Conservation (phyloP, 2,329 filamentous ascomycete genomes). For the Fusarium guadeloupense region DNA sequence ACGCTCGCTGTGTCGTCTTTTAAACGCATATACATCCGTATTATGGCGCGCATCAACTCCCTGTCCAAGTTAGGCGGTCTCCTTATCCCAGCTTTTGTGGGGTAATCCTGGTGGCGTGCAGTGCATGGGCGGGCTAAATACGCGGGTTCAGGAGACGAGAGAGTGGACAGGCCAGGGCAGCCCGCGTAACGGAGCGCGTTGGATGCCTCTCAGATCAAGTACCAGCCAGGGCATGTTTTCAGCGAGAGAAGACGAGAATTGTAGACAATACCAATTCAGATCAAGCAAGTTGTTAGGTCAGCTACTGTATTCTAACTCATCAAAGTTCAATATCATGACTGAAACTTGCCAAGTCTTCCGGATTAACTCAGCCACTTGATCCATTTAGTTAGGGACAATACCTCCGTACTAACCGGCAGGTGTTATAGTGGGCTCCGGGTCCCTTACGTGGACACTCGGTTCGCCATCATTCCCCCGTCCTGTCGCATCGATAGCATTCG, state of each 20-base stretch:
- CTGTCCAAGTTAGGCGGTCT: slow-evolving; percentile 31
- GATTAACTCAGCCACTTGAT: slow-evolving; percentile 34
- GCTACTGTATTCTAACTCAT: background rate
- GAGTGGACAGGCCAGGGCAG: background rate
- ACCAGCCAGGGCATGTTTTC: background rate
- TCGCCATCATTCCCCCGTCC: slow-evolving; percentile 31
- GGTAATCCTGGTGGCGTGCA: slow-evolving; percentile 37
- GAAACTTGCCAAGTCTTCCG: slow-evolving; percentile 29
- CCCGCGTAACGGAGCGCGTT: slow-evolving; percentile 24
- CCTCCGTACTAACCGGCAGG: slow-evolving; percentile 34
- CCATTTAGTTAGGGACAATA: slow-evolving; percentile 3
- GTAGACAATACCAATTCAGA: background rate
- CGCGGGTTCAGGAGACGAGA: slow-evolving; percentile 30
- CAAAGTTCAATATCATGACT: background rate
- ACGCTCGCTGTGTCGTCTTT: too few species aligned
- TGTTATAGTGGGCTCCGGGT: slow-evolving; percentile 34
- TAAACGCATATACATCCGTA: too few species aligned
- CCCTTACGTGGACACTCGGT: slow-evolving; percentile 44
- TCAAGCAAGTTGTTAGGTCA: too few species aligned
- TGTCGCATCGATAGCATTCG: slow-evolving; percentile 29
- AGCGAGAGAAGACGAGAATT: background rate
- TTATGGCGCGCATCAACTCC: slow-evolving; percentile 25
- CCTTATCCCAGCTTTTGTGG: slow-evolving; percentile 40
- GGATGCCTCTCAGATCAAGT: slow-evolving; percentile 29
- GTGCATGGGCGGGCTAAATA: slow-evolving; percentile 9